Conservation (phyloP, 2,329 filamentous ascomycete genomes). For the Chalaropsis thielavioides region DNA sequence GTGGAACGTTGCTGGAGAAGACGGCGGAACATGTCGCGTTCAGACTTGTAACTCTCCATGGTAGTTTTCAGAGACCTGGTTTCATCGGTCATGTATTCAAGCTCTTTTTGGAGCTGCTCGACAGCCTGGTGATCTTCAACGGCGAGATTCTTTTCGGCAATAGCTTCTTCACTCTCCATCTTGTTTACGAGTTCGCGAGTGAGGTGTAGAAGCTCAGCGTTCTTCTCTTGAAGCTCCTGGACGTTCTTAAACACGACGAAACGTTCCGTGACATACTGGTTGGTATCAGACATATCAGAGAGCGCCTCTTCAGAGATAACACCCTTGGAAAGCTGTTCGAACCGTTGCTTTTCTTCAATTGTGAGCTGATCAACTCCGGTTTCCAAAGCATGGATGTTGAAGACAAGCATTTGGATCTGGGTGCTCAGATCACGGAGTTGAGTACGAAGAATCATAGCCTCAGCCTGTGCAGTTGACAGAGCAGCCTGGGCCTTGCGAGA, state of each 20-base stretch:
- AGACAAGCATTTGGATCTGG: conserved; percentile 79
- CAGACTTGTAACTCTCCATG: conserved; percentile 84
- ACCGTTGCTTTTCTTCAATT: conserved; percentile 55
- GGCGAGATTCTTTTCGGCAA: conserved; percentile 48
- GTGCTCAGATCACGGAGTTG: conserved; percentile 80
- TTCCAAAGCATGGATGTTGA: conserved; percentile 71
- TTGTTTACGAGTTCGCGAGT: conserved; percentile 73
- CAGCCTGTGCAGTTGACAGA: conserved; percentile 46
- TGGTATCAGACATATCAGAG: conserved; percentile 67
- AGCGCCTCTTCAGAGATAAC: conserved; percentile 57
- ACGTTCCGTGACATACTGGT: conserved; percentile 76
- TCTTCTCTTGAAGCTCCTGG: conserved; percentile 72
- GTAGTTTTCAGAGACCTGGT: conserved; percentile 67
- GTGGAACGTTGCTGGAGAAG: conserved; percentile 63
- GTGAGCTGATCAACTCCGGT: conserved; percentile 60
- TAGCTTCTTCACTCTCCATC: conserved; percentile 82
- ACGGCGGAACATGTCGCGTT: conserved; percentile 93
- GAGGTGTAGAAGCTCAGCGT: conserved; percentile 67
- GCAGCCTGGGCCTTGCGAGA: conserved; percentile 66
- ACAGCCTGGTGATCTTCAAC: conserved; percentile 56
- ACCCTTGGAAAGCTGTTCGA: conserved; percentile 64
- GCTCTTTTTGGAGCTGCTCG: conserved; percentile 55
- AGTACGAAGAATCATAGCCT: conserved; percentile 66
- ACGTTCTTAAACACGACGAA: conserved; percentile 83
- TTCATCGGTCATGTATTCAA: conserved; percentile 68